Percentiles rank a stretch among this genome's conserved stretches.
These are phyloP conservation scores for Podospora bellae-mahoneyi DNA, from an alignment of 495 filamentous ascomycete genomes.

Conservation along the genomic window DNA sequence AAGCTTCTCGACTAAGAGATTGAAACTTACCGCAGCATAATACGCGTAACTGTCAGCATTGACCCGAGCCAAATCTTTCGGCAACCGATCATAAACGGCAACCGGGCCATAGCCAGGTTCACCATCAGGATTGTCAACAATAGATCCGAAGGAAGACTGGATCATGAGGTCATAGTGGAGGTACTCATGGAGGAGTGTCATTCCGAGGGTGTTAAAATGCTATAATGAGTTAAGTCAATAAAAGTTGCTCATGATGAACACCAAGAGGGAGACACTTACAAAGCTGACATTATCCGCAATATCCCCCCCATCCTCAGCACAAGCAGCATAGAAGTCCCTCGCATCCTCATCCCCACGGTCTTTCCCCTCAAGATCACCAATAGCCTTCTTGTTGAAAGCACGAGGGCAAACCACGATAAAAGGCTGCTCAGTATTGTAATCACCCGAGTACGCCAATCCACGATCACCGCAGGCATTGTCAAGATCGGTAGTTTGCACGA, in stretches of 20 bases:
- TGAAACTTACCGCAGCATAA: neutral
- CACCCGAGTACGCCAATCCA: neutral
- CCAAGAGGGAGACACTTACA: neutral
- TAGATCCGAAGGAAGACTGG: neutral
- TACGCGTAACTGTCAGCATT: conserved; percentile 1
- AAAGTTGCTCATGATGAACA: too few relatives aligned
- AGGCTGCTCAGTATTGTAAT: neutral
- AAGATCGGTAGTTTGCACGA: neutral
- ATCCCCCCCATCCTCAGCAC: neutral
- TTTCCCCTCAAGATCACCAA: neutral
- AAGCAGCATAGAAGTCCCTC: neutral
- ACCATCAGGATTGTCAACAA: neutral
- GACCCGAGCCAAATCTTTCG: neutral
- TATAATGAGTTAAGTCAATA: neutral
- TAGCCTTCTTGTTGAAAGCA: neutral
- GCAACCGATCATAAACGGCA: neutral
- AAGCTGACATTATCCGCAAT: neutral
- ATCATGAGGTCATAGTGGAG: neutral
- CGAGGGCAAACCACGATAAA: neutral
- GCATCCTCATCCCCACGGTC: neutral
- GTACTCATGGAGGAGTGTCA: neutral
- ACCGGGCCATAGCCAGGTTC: neutral
- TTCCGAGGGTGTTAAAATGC: neutral
- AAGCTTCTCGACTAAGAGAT: too few relatives aligned
- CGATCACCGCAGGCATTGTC: neutral